Evolutionary conservation across 805 yeast species (phyloP).

Genomic region (Saccharomycopsis sp.): DNA sequence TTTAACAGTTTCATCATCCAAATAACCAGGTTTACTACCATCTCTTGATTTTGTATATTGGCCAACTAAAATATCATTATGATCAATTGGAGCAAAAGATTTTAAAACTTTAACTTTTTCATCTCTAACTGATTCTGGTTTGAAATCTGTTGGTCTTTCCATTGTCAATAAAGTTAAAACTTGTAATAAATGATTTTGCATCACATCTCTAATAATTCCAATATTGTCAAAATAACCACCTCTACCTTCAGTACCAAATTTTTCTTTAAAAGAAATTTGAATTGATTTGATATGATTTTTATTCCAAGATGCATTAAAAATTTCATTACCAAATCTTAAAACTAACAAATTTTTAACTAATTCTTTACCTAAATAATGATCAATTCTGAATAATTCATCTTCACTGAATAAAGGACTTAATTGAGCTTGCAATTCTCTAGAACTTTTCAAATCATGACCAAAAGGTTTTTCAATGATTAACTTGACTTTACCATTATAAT

Average conservation of each 20-base stretch:
- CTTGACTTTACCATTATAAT: constrained; percentile 67
- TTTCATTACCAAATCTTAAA: constrained; percentile 82
- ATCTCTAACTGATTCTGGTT: constrained; percentile 89
- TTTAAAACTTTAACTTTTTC: constrained; percentile 91
- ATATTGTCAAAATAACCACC: constrained; percentile 95
- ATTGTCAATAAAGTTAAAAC: constrained; percentile 84
- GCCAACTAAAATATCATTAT: constrained; percentile 65
- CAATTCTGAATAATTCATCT: constrained; percentile 89
- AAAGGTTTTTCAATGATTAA: constrained; percentile 95
- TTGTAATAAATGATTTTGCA: constrained; percentile 95
- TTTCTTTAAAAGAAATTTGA: constrained; percentile 91
- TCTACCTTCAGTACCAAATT: constrained; percentile 98
- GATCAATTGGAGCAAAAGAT: constrained; percentile 61
- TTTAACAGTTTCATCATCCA: constrained; percentile 86
- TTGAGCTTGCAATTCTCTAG: constrained; percentile 64
- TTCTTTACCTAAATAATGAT: constrained; percentile 96
- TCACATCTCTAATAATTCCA: constrained; percentile 95
- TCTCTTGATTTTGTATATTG: constrained; percentile 81
- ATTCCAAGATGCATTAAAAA: constrained; percentile 86
- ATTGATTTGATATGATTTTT: constrained; percentile 65
- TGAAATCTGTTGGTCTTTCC: constrained; percentile 91
- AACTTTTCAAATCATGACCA: constrained; percentile 79
- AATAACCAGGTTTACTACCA: constrained; percentile 81
- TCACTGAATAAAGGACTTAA: constrained; percentile 84
- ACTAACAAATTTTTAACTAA: constrained; percentile 91